Evolutionary conservation across 352 stramenopile species (phyloP).

Genomic region (Pythium brachiatum): DNA sequence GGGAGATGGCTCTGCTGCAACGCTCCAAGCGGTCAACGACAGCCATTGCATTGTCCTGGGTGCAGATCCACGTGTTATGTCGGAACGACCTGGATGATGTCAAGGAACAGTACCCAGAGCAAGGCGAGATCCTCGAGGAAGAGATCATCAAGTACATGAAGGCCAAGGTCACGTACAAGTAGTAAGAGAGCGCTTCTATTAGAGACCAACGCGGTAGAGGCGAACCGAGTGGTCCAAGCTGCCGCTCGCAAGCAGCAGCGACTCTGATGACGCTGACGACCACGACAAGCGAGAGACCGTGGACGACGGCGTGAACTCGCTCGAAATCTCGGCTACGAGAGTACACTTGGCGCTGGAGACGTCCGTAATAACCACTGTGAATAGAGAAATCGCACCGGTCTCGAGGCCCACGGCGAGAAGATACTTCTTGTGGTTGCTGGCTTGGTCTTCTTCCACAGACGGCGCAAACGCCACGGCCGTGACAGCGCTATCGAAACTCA

Average conservation of each 20-base stretch:
- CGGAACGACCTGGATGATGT: conserved; percentile 66
- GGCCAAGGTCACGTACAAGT: conserved; percentile 57
- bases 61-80: conserved; percentile 74
- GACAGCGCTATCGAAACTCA: conserved; percentile 42
- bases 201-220: conserved; percentile 31
- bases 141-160: conserved; percentile 82
- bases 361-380: conserved; percentile 15
- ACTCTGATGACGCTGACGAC: conserved; percentile 18
- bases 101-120: conserved; percentile 62
- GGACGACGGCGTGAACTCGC: conserved; percentile 30
- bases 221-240: conserved; percentile 59
- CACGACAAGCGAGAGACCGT: conserved; percentile 52
- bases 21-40: conserved; percentile 63
- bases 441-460: background rate
- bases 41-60: conserved; percentile 66
- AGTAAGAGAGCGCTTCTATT: conserved; percentile 14
- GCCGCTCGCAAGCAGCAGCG: conserved; percentile 32
- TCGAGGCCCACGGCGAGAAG: conserved; percentile 61
- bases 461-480: conserved; percentile 65
- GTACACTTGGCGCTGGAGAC: conserved; percentile 8
- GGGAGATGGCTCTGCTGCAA: conserved; percentile 75
- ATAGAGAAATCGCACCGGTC: conserved; percentile 46
- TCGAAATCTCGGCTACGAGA: conserved; percentile 22
- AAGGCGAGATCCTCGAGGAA: conserved; percentile 59
- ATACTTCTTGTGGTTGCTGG: conserved; percentile 15